Evolutionary conservation across 2,329 filamentous ascomycete species (phyloP).

Genomic region (Chrysosporium keratinophilum): DNA sequence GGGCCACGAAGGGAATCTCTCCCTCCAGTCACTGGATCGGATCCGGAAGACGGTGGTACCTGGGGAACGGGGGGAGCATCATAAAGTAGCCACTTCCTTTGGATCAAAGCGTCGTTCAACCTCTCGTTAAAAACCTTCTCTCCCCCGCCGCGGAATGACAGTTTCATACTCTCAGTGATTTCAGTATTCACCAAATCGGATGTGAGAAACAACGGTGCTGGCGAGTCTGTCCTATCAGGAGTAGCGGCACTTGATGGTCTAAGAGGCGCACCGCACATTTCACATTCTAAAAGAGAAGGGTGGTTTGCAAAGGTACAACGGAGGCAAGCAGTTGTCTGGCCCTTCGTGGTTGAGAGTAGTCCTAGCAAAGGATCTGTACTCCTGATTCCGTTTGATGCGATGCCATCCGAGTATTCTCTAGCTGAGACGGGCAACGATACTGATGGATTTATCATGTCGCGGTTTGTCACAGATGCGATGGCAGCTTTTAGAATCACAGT

Average conservation of each 20-base stretch:
- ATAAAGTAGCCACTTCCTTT: conserved; percentile 90
- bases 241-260: conserved; percentile 39
- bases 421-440: neutral
- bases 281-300: conserved; percentile 71
- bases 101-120: conserved; percentile 74
- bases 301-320: conserved; percentile 93
- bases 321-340: conserved; percentile 48
- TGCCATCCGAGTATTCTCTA: neutral
- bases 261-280: conserved; percentile 78
- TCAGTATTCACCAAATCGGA: conserved; percentile 44
- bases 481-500: conserved; percentile 76
- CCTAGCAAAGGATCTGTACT: neutral
- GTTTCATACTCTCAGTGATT: conserved; percentile 65
- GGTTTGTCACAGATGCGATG: conserved; percentile 49
- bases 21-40: conserved; percentile 6
- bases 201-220: conserved; percentile 54
- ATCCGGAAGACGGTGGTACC: conserved; percentile 27
- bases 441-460: neutral
- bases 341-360: conserved; percentile 7
- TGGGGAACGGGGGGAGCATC: conserved; percentile 79
- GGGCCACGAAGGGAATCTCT: conserved; percentile 19
- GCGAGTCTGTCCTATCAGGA: conserved; percentile 56
- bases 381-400: conserved; percentile 8
- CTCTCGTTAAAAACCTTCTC: conserved; percentile 85
- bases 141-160: conserved; percentile 83